Base-by-base conservation (phyloP, 176 grass and related monocot genomes). In the Dendrocalamus sinicus region DNA sequence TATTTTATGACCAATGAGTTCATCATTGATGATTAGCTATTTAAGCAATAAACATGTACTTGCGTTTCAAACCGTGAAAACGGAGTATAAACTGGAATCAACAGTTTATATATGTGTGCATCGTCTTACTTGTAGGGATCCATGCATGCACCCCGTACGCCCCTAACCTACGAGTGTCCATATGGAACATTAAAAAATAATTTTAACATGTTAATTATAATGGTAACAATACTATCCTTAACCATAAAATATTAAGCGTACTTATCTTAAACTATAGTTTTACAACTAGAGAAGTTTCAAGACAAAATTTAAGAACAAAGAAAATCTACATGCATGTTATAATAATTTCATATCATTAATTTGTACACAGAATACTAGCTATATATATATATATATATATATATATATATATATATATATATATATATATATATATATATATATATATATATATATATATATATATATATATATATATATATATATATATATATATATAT, bases 1-100 rank as follows among this genome's bases (percentile, higher is more conserved):
- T 75, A 74, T 16, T 84, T 84, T 84, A 84, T 75, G 81, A 84
- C 81, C 71, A 75, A 35, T 35, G 28, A 63, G 70, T 74, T 84
- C 70, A 74, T 82, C 35, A 45, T 75, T 65, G 57, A 61, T 39
- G 58, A 84, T 63, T 64, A 64, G 57, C 58, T 75, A 83, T 73
- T 83, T 72, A 73, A 73, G 55, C 55, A 37, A 73, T 63, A 52
- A 40, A 63, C 58, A 50, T 84, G 81, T 75, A 84, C 81, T 75
- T 84, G 70, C 70, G 44, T 65, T 39, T 40, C 70, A 63, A 65
- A 47, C 44, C 5, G 17, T 23, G 70, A 63, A 73, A 74, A 74
- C 52, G 52, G 7, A 52, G 46, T 51, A 63, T 71, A 20, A 44
- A 41, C 12, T 40, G 63, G 30, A 69, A 53, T 55, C 19, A 39